Evolutionary conservation across 2,329 filamentous ascomycete genomes (phyloP), one percentile per base, ranked within the genome.

Genomic region (Bretziella fagacearum): DNA sequence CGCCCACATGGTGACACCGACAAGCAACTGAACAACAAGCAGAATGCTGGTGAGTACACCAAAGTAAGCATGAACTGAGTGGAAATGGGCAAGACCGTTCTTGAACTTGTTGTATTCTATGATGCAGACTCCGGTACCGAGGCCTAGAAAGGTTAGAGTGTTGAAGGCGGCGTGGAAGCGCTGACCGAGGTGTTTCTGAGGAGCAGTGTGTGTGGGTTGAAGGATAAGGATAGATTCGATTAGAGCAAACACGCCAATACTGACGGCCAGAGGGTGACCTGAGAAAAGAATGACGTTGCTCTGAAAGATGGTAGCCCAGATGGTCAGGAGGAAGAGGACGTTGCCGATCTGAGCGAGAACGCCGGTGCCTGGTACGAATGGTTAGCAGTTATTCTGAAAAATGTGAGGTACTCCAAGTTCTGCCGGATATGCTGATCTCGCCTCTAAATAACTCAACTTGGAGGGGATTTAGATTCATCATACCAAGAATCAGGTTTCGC

Each of bases 61-160:
- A 6, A 96, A 69, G 56, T 84, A 82, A 6, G 78, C 85, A 61
- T 96, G 91, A 0, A 74, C 64, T 1, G 82, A 89, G 54, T 80
- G 75, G 60, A 96, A 87, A 63, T 93, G 84, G 6, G 67, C 63
- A 44, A 78, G 74, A 42, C 68, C 63, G 59, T 75, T 77, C 41
- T 68, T 63, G 53, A 79, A 65, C 62, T 98, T 98, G 72, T 94
- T 95, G 61, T 82, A 72, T 62, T 86, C 79, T 62, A 91, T 87
- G 52, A 83, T 65, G 53, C 73, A 63, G 30, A 85, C 69, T 46
- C 82, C 84, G 13, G 73, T 69, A 42, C 76, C 63, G 43, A 86
- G 71, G 44, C 71, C 58, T 7, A 74, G 63, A 46, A 84, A 64
- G 35, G 77, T 75, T 40, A 83, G 55, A 23, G 76, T 62, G 60